Evolutionary conservation across 2,329 filamentous ascomycete species (phyloP), one percentile per base, ranked within the genome.

Genomic region (Didymella keratinophila): DNA sequence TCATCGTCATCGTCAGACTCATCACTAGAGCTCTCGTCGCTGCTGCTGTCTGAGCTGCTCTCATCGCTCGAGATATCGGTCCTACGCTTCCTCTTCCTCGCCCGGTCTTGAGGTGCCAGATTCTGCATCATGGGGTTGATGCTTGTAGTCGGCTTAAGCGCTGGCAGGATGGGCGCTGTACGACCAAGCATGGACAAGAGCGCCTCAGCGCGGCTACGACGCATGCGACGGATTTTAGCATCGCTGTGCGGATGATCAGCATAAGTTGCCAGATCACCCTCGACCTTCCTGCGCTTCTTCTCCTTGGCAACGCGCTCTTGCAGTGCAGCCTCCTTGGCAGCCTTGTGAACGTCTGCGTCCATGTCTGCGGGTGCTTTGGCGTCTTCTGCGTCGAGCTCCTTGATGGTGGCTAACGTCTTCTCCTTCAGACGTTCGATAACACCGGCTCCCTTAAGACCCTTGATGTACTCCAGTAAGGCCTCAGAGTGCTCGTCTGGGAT

Each of bases 391-490:
- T 84, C 81, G 62, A 87, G 83, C 25, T 76, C 74, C 20, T 84
- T 81, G 64, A 87, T 82, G 48, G 88, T 78, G 50, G 87, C 84
- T 58, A 86, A 80, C 23, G 91, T 91, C 54, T 85, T 81, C 68
- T 91, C 83, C 37, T 83, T 82, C 61, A 97, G 78, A 54, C 92
- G 83, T 55, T 87, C 85, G 53, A 79, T 76, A 3, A 92, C 87
- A 6, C 88, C 88, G 61, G 85, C 86, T 36, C 93, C 91, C 79
- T 93, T 89, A 55, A 97, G 79, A 49, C 92, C 92, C 57, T 85
- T 82, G 64, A 97, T 86, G 78, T 97, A 98, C 50, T 86, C 83
- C 72, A 89, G 86, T 41, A 97, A 86, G 21, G 87, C 82, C 45
- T 85, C 79, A 58, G 91, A 87, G 77, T 94, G 86, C 58, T 84